phyloP scores from a whole-genome alignment of 305 asterid genomes.

The Rubia tinctorum region DNA sequence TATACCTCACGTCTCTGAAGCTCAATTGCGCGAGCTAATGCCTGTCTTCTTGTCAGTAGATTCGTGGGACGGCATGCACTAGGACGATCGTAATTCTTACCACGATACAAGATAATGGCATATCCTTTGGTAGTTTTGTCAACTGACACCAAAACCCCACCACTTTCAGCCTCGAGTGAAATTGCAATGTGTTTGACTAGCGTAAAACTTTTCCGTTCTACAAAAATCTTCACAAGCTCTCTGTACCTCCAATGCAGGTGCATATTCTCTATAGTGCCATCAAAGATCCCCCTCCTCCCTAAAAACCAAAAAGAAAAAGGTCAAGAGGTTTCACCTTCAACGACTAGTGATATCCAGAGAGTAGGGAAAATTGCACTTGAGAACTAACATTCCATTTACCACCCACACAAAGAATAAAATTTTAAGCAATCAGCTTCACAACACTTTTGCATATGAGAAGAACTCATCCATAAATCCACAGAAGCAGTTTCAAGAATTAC shows the following conservation, averaged over 20 bases:
- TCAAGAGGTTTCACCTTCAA: constrained; percentile 14
- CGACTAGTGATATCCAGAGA: neutral
- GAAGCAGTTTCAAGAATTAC: constrained; percentile 31
- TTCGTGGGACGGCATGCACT: constrained; percentile 31
- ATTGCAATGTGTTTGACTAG: constrained; percentile 81
- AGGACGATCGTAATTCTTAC: constrained; percentile 44
- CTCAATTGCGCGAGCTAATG: constrained; percentile 44
- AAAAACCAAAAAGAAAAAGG: constrained; percentile 13
- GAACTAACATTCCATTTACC: neutral
- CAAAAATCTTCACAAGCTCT: constrained; percentile 80
- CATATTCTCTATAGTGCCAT: constrained; percentile 85
- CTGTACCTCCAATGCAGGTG: constrained; percentile 94
- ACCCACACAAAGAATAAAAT: neutral
- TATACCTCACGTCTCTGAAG: constrained; percentile 50
- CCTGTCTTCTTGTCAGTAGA: constrained; percentile 46
- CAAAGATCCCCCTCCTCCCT: constrained; percentile 89
- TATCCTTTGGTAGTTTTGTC: constrained; percentile 62
- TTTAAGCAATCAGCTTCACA: neutral
- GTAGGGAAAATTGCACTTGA: neutral
- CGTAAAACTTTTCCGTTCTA: constrained; percentile 51
- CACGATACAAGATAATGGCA: constrained; percentile 41
- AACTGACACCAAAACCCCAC: constrained; percentile 81
- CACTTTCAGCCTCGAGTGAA: constrained; percentile 86
- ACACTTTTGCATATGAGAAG: neutral
- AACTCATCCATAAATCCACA: neutral